Percentiles rank a stretch among this genome's conserved stretches.
These are phyloP conservation scores for Tuber microsphaerosporum DNA, from an alignment of 495 filamentous ascomycete species.

Conservation along the genomic window DNA sequence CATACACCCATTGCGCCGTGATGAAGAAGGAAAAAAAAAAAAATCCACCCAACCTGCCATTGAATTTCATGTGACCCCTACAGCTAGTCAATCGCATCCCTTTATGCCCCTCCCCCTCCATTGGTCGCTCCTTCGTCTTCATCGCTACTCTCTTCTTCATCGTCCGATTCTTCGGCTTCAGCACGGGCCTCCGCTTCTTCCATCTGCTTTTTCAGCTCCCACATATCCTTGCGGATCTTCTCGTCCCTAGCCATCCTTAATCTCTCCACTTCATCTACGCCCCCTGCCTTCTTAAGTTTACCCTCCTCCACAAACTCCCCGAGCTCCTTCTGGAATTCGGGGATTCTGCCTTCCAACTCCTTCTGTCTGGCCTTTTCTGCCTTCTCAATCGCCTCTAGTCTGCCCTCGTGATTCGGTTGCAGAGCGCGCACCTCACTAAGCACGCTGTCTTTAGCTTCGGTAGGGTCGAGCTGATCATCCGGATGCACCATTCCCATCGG, in stretches of 20 bases:
- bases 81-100: slow-evolving; percentile 4
- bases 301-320: slow-evolving; percentile 83
- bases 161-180: slow-evolving; percentile 32
- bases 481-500: slow-evolving; percentile 55
- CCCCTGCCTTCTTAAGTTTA: slow-evolving; percentile 88
- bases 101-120: neutral
- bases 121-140: slow-evolving; percentile 9
- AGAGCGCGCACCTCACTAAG: slow-evolving; percentile 88
- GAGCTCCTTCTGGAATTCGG: slow-evolving; percentile 82
- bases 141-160: slow-evolving; percentile 23
- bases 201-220: slow-evolving; percentile 57
- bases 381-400: slow-evolving; percentile 89
- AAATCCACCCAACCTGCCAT: slow-evolving; percentile 5
- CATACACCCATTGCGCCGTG: slow-evolving; percentile 21
- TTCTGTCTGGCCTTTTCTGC: slow-evolving; percentile 82
- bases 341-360: slow-evolving; percentile 71
- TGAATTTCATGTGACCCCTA: slow-evolving; percentile 1
- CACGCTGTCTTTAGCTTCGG: slow-evolving; percentile 78
- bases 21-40: slow-evolving; percentile 14
- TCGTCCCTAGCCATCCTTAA: slow-evolving; percentile 81
- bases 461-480: slow-evolving; percentile 64
- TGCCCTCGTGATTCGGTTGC: slow-evolving; percentile 87
- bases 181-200: slow-evolving; percentile 35
- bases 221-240: slow-evolving; percentile 73
- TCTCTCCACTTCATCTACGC: slow-evolving; percentile 87